Evolutionary conservation across 148 eudicot species (phyloP).

Genomic region (Vaccinium macrocarpon): DNA sequence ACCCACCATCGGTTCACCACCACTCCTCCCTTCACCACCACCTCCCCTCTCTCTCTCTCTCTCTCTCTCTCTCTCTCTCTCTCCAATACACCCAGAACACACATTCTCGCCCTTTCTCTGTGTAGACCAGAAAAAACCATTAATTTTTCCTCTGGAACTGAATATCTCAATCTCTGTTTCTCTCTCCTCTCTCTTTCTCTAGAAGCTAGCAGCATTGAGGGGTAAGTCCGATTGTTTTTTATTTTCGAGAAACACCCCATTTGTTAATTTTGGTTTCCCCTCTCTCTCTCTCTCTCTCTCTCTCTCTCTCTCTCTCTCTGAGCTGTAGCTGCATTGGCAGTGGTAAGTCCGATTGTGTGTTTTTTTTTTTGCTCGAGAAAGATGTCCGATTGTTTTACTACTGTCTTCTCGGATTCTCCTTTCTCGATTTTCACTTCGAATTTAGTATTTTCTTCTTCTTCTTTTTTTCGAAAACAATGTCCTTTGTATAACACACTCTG

Average conservation of each 20-base stretch:
- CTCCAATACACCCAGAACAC: background rate
- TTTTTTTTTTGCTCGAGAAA: background rate
- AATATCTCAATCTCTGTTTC: background rate
- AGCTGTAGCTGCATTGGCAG: background rate
- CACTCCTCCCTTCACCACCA: background rate
- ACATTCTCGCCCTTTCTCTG: background rate
- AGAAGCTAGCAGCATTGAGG: background rate
- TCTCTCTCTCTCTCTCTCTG: no score
- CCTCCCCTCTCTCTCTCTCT: background rate
- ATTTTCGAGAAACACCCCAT: no score
- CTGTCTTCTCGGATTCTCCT: slow-evolving; percentile 1
- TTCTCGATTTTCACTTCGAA: background rate
- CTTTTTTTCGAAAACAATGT: background rate
- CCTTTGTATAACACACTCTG: background rate
- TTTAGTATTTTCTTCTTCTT: background rate
- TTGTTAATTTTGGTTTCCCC: no score
- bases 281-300: no score
- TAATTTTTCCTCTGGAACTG: background rate
- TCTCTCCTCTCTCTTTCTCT: background rate
- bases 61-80: background rate
- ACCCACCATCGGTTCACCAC: background rate
- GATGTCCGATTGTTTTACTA: no score
- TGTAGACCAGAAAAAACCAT: background rate
- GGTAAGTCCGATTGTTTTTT: background rate
- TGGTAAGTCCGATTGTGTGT: background rate